A percentile compares a stretch with the other conserved stretches of the same genome.
phyloP scores from a whole-genome alignment of 2,329 filamentous ascomycete genomes.

The Penicillium sp. region DNA sequence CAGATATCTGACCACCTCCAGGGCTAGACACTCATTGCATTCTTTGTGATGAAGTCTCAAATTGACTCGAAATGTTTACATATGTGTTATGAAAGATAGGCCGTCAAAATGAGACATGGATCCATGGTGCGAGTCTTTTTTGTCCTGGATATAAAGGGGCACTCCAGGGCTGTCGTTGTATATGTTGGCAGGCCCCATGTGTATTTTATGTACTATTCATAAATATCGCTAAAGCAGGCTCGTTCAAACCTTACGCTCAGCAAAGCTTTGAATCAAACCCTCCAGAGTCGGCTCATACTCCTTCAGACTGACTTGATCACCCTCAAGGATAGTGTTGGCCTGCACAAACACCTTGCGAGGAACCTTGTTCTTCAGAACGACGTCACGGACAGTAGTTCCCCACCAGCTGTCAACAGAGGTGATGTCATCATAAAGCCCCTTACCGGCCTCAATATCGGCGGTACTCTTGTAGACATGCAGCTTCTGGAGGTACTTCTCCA shows the following conservation, averaged over 20 bases:
- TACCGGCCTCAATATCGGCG: slow-evolving; percentile 77
- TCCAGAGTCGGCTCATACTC: slow-evolving; percentile 82
- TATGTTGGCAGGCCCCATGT: too few species aligned
- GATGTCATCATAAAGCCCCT: slow-evolving; percentile 78
- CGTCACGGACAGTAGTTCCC: slow-evolving; percentile 71
- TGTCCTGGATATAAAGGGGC: not conserved
- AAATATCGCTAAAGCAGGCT: not conserved
- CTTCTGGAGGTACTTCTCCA: slow-evolving; percentile 85
- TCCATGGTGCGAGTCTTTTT: not conserved
- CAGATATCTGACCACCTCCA: too few species aligned
- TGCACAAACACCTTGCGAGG: slow-evolving; percentile 80
- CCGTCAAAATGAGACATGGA: too few species aligned
- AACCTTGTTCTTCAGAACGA: slow-evolving; percentile 62
- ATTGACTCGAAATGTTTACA: too few species aligned
- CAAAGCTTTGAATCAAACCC: slow-evolving; percentile 83
- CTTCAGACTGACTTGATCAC: slow-evolving; percentile 72
- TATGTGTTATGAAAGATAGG: too few species aligned
- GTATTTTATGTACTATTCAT: not conserved
- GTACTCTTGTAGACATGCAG: slow-evolving; percentile 91
- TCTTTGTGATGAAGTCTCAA: too few species aligned
- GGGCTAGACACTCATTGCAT: too few species aligned
- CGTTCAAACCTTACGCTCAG: slow-evolving; percentile 54
- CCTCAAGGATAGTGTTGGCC: slow-evolving; percentile 76
- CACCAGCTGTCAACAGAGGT: slow-evolving; percentile 84
- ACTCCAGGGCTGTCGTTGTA: too few species aligned